Evolutionary conservation across 2,329 filamentous ascomycete genomes (phyloP), one percentile per base, ranked within the genome.

Genomic region (Aspergillus persii): DNA sequence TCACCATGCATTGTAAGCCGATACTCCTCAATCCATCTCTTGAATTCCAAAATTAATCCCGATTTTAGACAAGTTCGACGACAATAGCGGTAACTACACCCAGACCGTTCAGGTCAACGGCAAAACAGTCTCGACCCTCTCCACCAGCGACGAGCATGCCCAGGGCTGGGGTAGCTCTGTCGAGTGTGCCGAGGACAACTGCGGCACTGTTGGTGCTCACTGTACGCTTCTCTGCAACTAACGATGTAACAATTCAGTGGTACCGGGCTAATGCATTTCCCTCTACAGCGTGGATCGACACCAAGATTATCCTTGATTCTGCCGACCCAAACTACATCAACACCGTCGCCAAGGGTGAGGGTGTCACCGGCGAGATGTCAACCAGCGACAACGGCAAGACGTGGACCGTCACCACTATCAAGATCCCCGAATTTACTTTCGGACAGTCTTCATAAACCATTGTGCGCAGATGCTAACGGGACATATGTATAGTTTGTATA

Each of bases 161-260:
- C 64, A 74, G 68, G 77, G 78, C 62, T 80, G 77, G 72, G 79
- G 77, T 2, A 77, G 74, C 44, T 72, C 78, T 0, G 74, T 80
- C 58, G 72, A 80, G 59, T 79, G 77, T 50, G 73, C 71, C 1
- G 71, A 67, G 41, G 61, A 68, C 4, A 69, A 77, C 58, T 79
- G 78, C 63, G 77, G 78, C 18, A 78, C 72, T 39, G 68, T 79
- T 31, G 67, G 69, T 29, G 73, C 74, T 29, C 78, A 80, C 60
- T 64, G 71, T 73, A 67, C 61, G 68, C 67, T 18, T 8, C 9
- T 8, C 7, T 26, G 7, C 8, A 7, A 8, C 3, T 6, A 41
- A 11, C 26, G 3, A 29, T 2, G 3, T 44, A 5, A 3, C 0
- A 8, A 15, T 1, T 11, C 3, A 36, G 8, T 23, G 26, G 8